Conservation (phyloP, 1,284 basidiomycete genomes). For the Rhodotorula sp. region DNA sequence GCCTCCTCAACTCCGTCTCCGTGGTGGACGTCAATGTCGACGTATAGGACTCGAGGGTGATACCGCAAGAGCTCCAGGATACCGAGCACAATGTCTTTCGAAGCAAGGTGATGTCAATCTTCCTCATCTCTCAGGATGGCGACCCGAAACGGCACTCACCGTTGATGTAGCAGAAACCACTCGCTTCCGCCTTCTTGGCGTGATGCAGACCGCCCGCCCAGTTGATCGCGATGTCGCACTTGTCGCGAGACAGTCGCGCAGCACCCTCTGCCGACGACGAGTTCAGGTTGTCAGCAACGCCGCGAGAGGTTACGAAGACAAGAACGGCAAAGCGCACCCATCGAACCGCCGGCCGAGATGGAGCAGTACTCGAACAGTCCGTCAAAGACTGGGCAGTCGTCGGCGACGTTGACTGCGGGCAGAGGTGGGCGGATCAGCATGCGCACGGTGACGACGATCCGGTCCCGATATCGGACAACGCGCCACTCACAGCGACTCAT, state of each 20-base stretch:
- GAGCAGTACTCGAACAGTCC: slow-evolving; percentile 98
- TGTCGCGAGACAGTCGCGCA: slow-evolving; percentile 88
- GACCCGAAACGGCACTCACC: slow-evolving; percentile 54
- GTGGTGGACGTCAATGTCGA: slow-evolving; percentile 98
- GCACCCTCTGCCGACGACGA: slow-evolving; percentile 74
- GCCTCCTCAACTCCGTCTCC: slow-evolving; percentile 99
- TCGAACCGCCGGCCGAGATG: slow-evolving; percentile 96
- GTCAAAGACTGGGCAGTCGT: slow-evolving; percentile 98
- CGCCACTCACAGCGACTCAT: slow-evolving; percentile 65
- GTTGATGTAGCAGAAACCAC: slow-evolving; percentile 98
- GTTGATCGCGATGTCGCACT: slow-evolving; percentile 97
- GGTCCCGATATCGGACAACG: too few species aligned
- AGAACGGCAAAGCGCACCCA: slow-evolving; percentile 64
- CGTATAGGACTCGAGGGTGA: slow-evolving; percentile 91
- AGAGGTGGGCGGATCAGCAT: slow-evolving; percentile 1
- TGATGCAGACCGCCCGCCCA: slow-evolving; percentile 99
- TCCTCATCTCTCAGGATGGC: too few species aligned
- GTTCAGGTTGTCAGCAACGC: neutral
- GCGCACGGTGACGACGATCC: too few species aligned
- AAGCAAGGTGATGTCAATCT: neutral
- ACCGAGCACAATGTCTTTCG: slow-evolving; percentile 87
- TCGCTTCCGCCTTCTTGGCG: slow-evolving; percentile 97
- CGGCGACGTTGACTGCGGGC: slow-evolving; percentile 72
- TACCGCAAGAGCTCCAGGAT: slow-evolving; percentile 94
- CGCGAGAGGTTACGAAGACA: too few species aligned